Evolutionary conservation across 768 basidiomycete genomes (phyloP).

Genomic region (Psilocybe azurescens): DNA sequence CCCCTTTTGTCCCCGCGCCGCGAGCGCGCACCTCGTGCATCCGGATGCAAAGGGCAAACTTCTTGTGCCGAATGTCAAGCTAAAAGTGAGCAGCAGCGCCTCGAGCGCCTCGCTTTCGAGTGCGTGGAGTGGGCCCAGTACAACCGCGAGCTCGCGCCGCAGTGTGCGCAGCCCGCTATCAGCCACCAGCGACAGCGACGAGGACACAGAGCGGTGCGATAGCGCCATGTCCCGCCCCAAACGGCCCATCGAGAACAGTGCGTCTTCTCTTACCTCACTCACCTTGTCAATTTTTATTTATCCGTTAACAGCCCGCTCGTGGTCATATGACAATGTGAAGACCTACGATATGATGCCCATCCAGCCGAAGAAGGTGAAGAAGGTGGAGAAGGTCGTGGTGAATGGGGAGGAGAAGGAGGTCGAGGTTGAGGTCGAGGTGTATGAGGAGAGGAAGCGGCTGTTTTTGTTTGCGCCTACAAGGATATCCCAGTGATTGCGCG

Average conservation of each 20-base stretch:
- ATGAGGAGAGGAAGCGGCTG: slow-evolving; percentile 62
- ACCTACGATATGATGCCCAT: slow-evolving; percentile 70
- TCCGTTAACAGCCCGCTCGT: slow-evolving; percentile 50
- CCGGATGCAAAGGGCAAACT: slow-evolving; percentile 69
- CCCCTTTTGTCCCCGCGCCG: slow-evolving; percentile 38
- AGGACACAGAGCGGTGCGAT: slow-evolving; percentile 29
- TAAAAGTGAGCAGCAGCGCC: slow-evolving; percentile 37
- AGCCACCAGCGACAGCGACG: slow-evolving; percentile 31
- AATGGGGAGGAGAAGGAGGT: slow-evolving; percentile 56
- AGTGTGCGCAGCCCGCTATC: slow-evolving; percentile 41
- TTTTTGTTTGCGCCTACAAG: slow-evolving; percentile 64
- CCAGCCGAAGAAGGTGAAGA: slow-evolving; percentile 62
- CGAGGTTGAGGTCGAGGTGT: slow-evolving; percentile 59
- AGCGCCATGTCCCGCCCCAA: slow-evolving; percentile 26
- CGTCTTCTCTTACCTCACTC: slow-evolving; percentile 26
- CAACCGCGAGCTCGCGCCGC: slow-evolving; percentile 26
- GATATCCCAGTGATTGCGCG: slow-evolving; percentile 12
- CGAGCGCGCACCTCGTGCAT: slow-evolving; percentile 61
- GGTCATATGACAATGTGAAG: slow-evolving; percentile 77
- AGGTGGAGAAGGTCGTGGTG: slow-evolving; percentile 53
- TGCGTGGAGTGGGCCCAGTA: slow-evolving; percentile 31
- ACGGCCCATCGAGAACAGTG: slow-evolving; percentile 59
- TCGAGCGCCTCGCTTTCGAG: slow-evolving; percentile 45
- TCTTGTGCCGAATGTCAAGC: slow-evolving; percentile 51
- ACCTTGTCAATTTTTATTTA: not conserved